Evolutionary conservation across 2,329 filamentous ascomycete species (phyloP).

Genomic region (Thelonectria discophora): DNA sequence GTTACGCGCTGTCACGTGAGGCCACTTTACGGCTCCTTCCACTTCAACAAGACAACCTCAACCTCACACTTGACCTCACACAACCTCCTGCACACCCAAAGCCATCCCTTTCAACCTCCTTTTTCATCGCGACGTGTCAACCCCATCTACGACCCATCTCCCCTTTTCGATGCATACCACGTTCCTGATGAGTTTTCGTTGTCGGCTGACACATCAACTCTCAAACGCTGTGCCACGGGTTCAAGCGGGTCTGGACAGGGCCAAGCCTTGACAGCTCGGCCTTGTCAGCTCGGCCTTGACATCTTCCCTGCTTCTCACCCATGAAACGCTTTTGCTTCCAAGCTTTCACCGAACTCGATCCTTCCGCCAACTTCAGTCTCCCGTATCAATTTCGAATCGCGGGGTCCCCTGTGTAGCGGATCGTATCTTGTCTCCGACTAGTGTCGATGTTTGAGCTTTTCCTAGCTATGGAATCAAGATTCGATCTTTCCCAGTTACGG

Average conservation of each 20-base stretch:
- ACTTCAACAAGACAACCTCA: neutral
- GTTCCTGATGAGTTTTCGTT: neutral
- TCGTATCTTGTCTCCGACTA: slow-evolving; percentile 1
- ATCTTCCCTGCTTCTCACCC: neutral
- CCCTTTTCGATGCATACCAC: neutral
- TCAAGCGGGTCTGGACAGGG: neutral
- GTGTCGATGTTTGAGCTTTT: neutral
- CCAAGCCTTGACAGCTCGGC: neutral
- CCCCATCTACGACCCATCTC: neutral
- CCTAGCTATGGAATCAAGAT: neutral
- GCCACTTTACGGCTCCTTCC: neutral
- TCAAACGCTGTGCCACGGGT: neutral
- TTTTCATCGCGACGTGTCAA: neutral
- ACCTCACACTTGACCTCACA: neutral
- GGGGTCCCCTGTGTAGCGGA: neutral
- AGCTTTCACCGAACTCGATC: neutral
- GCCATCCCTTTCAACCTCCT: neutral
- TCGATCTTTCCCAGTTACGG: slow-evolving; percentile 1
- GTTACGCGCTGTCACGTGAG: slow-evolving; percentile 24
- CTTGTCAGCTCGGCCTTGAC: neutral
- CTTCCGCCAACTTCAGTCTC: neutral
- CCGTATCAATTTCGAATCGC: neutral
- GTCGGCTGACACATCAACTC: neutral
- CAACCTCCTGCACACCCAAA: neutral
- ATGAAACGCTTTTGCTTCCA: neutral